Percentiles rank a stretch among this genome's conserved stretches.
Conservation (phyloP, 306 rosid genomes). For the Fragaria nilgerrensis region DNA sequence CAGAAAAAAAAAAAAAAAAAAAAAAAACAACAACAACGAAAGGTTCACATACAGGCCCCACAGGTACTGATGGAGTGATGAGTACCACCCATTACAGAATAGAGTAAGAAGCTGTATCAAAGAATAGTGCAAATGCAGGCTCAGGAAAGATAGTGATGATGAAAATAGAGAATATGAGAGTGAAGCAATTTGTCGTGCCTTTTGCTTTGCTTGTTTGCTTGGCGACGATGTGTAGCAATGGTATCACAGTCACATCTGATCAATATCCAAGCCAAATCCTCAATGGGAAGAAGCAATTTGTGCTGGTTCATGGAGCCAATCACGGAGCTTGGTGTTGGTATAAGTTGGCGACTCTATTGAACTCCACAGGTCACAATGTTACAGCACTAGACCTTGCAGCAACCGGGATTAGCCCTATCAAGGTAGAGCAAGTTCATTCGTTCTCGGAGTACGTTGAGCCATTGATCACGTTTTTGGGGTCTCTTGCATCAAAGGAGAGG, state of each 20-base stretch:
- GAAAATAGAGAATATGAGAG: background rate
- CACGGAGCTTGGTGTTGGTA: slow-evolving; percentile 63
- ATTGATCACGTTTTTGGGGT: slow-evolving; percentile 29
- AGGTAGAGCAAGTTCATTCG: slow-evolving; percentile 20
- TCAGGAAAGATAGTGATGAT: background rate
- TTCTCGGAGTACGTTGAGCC: slow-evolving; percentile 38
- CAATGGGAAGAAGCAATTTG: slow-evolving; percentile 22
- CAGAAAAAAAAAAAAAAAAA: too few species aligned
- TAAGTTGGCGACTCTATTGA: slow-evolving; percentile 25
- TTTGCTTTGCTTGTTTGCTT: slow-evolving; percentile 2
- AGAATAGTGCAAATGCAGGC: too few species aligned
- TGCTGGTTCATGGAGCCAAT: slow-evolving; percentile 44
- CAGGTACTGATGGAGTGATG: too few species aligned
- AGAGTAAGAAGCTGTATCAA: too few species aligned
- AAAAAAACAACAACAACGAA: too few species aligned
- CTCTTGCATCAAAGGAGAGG: slow-evolving; percentile 26
- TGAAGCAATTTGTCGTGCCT: background rate
- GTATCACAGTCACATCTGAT: background rate
- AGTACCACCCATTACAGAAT: too few species aligned
- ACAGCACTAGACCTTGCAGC: slow-evolving; percentile 47
- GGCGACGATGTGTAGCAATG: background rate
- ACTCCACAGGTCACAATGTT: slow-evolving; percentile 36
- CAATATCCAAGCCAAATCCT: background rate
- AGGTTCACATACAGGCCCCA: too few species aligned
- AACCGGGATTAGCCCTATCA: slow-evolving; percentile 39